Evolutionary conservation across 2,329 filamentous ascomycete genomes (phyloP).

Genomic region (Parascedosporium putredinis): DNA sequence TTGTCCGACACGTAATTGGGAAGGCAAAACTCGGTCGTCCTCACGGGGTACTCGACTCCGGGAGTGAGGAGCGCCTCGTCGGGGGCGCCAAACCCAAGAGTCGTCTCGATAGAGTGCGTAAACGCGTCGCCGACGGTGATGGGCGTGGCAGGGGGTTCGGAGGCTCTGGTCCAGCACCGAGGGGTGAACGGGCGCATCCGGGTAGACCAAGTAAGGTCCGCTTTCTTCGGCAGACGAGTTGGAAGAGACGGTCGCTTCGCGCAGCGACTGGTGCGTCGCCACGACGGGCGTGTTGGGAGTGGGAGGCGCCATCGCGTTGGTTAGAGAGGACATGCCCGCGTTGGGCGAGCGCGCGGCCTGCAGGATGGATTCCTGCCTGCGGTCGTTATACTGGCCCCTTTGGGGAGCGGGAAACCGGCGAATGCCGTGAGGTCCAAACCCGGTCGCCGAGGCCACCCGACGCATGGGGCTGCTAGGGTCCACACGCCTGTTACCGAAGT

Average conservation of each 20-base stretch:
- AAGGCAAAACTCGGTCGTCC: constrained; percentile 32
- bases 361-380: constrained; percentile 33
- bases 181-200: constrained; percentile 10
- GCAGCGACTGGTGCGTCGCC: constrained; percentile 24
- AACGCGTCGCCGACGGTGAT: constrained; percentile 33
- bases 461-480: constrained; percentile 40
- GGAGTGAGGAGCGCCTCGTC: constrained; percentile 42
- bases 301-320: constrained; percentile 33
- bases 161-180: constrained; percentile 32
- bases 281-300: constrained; percentile 39
- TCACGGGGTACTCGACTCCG: constrained; percentile 29
- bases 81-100: constrained; percentile 20
- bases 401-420: constrained; percentile 21
- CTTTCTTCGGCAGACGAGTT: constrained; percentile 27
- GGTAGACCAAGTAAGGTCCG: constrained; percentile 5
- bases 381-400: constrained; percentile 27
- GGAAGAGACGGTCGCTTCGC: constrained; percentile 29
- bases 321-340: constrained; percentile 21
- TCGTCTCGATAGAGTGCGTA: constrained; percentile 9
- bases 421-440: constrained; percentile 20
- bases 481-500: constrained; percentile 29
- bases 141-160: constrained; percentile 44
- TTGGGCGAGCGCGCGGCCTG: constrained; percentile 33
- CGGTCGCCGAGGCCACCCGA: constrained; percentile 41
- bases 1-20: constrained; percentile 31